These are phyloP conservation scores for Clitoria ternatea DNA, from an alignment of 306 rosid species.

Conservation along the genomic window DNA sequence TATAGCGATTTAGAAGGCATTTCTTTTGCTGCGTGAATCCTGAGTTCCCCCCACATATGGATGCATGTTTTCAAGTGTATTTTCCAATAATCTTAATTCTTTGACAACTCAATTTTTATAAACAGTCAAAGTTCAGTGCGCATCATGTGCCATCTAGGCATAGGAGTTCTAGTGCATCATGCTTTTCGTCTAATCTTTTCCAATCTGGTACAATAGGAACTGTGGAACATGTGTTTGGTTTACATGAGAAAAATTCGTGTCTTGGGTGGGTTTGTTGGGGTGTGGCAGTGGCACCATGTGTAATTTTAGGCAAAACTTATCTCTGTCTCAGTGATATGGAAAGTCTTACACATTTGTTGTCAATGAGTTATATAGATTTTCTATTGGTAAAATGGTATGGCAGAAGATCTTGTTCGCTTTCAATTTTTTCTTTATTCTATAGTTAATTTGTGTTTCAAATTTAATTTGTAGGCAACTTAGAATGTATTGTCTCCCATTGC, in stretches of 20 bases:
- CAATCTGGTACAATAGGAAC: not conserved
- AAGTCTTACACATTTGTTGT: too few relatives aligned
- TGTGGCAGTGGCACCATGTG: too few relatives aligned
- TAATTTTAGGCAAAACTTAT: too few relatives aligned
- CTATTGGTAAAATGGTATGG: too few relatives aligned
- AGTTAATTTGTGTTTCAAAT: too few relatives aligned
- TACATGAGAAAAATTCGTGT: not conserved
- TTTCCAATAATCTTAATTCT: not conserved
- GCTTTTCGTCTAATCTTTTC: not conserved
- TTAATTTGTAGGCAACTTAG: too few relatives aligned
- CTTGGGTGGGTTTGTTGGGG: too few relatives aligned
- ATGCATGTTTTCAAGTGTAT: slow-evolving; percentile 11
- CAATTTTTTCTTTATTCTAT: too few relatives aligned
- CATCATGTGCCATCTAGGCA: not conserved
- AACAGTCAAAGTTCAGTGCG: not conserved
- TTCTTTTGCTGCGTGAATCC: slow-evolving; percentile 49
- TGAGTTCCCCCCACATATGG: not conserved
- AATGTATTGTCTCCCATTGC: too few relatives aligned
- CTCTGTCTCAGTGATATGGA: too few relatives aligned
- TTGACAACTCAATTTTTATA: not conserved
- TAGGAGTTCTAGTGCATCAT: not conserved
- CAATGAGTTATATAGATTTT: too few relatives aligned
- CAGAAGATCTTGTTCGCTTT: too few relatives aligned
- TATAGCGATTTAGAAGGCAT: slow-evolving; percentile 55
- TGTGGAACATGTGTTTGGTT: not conserved